These are phyloP conservation scores for Tripterygium wilfordii DNA, from an alignment of 177 flowering plant genomes.

Conservation along the genomic window DNA sequence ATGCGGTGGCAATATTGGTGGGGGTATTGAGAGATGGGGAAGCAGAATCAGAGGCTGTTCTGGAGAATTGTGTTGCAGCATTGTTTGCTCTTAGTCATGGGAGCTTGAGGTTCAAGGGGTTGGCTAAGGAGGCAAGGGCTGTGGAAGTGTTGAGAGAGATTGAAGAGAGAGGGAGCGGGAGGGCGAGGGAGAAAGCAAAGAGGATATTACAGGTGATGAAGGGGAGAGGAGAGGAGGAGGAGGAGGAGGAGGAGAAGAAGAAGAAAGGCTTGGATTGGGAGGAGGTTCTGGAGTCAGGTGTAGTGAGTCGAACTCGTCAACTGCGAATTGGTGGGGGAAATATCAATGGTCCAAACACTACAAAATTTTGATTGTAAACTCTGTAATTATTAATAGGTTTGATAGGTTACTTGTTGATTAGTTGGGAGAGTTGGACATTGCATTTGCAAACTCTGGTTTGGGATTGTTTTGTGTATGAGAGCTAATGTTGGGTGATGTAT, in stretches of 20 bases:
- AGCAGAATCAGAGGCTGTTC: conserved; percentile 34
- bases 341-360: conserved; percentile 26
- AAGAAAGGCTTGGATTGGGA: conserved; percentile 33
- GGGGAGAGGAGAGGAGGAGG: conserved; percentile 34
- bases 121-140: conserved; percentile 75
- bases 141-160: conserved; percentile 69
- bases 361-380: conserved; percentile 29
- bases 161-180: conserved; percentile 66
- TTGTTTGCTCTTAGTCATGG: conserved; percentile 70
- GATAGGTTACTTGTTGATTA: too few species aligned
- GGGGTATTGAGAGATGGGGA: conserved; percentile 37
- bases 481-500: too few species aligned
- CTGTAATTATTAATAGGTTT: neutral
- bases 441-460: too few species aligned
- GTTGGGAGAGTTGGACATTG: too few species aligned
- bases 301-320: conserved; percentile 27
- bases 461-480: too few species aligned
- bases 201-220: conserved; percentile 60
- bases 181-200: conserved; percentile 73
- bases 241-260: too few species aligned
- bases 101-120: conserved; percentile 71
- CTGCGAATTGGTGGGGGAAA: conserved; percentile 21
- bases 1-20: conserved; percentile 64
- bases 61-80: conserved; percentile 80
- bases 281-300: conserved; percentile 26